phyloP scores from a whole-genome alignment of 768 basidiomycete genomes.

The Pleurotus tuoliensis region DNA sequence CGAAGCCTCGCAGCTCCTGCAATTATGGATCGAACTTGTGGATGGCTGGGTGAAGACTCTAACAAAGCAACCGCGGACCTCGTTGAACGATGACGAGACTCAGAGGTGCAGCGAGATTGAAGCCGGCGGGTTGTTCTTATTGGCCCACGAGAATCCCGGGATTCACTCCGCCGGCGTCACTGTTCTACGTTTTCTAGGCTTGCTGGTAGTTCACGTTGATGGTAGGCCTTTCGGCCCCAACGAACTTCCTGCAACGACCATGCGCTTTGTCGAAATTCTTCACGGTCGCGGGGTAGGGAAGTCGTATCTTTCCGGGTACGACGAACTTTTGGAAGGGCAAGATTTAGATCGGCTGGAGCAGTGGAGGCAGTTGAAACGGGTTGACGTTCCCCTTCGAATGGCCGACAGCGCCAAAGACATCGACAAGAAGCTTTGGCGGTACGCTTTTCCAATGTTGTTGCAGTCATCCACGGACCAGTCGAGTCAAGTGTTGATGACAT shows the following conservation, averaged over 20 bases:
- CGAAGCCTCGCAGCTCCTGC: constrained; percentile 63
- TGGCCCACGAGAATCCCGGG: constrained; percentile 49
- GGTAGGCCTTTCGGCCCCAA: constrained; percentile 23
- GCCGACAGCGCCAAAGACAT: constrained; percentile 66
- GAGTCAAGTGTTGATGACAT: constrained; percentile 38
- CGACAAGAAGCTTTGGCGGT: constrained; percentile 73
- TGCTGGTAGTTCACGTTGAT: constrained; percentile 42
- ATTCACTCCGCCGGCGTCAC: constrained; percentile 62
- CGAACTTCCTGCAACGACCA: constrained; percentile 21
- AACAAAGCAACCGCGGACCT: constrained; percentile 35
- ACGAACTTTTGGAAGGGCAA: constrained; percentile 59
- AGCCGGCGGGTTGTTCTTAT: constrained; percentile 69
- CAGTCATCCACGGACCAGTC: constrained; percentile 49
- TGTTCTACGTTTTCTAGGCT: constrained; percentile 55
- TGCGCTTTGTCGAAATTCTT: constrained; percentile 49
- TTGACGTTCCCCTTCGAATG: constrained; percentile 60
- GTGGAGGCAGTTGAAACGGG: constrained; percentile 56
- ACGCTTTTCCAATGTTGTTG: constrained; percentile 64
- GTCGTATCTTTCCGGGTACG: constrained; percentile 54
- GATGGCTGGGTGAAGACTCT: constrained; percentile 61
- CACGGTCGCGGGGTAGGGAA: constrained; percentile 44
- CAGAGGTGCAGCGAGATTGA: constrained; percentile 57
- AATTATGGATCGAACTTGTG: constrained; percentile 71
- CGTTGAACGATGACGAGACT: constrained; percentile 37
- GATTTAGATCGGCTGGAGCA: constrained; percentile 62